These are phyloP conservation scores for Panaeolus cyanescens DNA, from an alignment of 768 basidiomycete genomes.

Conservation along the genomic window DNA sequence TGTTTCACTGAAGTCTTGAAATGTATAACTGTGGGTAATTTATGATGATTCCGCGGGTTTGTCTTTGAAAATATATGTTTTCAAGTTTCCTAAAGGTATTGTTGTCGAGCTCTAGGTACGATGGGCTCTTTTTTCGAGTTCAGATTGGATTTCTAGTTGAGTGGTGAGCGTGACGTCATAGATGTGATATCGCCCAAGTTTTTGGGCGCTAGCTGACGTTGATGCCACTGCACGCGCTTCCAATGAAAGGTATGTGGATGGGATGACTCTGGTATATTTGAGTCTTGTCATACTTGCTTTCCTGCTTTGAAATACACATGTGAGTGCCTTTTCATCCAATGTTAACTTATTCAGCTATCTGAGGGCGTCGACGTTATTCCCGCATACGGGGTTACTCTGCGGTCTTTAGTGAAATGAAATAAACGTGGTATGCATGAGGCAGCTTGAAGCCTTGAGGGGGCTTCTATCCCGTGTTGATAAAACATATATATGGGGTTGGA, in stretches of 20 bases:
- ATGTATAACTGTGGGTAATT: conserved; percentile 1
- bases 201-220: background rate
- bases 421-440: background rate
- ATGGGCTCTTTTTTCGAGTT: no score
- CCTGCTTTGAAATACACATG: background rate
- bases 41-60: background rate
- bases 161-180: background rate
- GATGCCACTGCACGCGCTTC: background rate
- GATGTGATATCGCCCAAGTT: no score
- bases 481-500: background rate
- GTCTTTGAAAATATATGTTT: background rate
- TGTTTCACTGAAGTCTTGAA: background rate
- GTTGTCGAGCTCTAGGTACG: no score
- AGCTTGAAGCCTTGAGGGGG: background rate
- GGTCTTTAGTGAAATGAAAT: background rate
- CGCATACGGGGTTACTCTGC: conserved; percentile 1
- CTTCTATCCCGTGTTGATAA: background rate
- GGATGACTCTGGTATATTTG: background rate
- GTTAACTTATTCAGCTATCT: background rate
- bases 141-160: no score
- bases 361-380: background rate
- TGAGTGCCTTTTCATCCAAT: background rate
- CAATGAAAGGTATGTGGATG: background rate
- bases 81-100: background rate
- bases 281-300: background rate